Conservation (phyloP, 306 rosid genomes). For the Quercus aquifolioides region DNA sequence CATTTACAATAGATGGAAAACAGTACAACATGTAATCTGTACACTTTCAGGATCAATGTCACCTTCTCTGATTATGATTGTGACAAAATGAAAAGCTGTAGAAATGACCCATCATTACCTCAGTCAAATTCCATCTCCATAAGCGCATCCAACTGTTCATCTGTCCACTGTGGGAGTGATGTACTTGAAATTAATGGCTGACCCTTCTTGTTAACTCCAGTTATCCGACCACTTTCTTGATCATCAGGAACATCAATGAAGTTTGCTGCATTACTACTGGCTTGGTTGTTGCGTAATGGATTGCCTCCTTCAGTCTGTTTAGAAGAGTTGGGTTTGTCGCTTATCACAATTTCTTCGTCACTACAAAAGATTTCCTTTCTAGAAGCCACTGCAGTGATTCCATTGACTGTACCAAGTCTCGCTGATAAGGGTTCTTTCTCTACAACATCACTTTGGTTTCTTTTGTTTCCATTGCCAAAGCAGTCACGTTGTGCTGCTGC, state of each 20-base stretch:
- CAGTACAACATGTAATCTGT: neutral
- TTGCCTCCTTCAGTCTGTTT: slow-evolving; percentile 15
- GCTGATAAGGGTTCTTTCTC: slow-evolving; percentile 27
- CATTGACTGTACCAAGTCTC: slow-evolving; percentile 6
- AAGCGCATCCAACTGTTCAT: slow-evolving; percentile 79
- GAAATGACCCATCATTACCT: neutral
- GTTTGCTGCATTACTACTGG: slow-evolving; percentile 23
- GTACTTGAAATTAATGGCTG: slow-evolving; percentile 23
- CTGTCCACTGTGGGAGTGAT: slow-evolving; percentile 70
- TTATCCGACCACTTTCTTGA: slow-evolving; percentile 17
- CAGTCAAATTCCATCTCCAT: slow-evolving; percentile 55
- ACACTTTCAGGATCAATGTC: slow-evolving; percentile 6
- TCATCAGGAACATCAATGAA: slow-evolving; percentile 12
- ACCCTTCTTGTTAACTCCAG: slow-evolving; percentile 14
- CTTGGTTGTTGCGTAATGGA: slow-evolving; percentile 9
- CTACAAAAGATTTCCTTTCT: neutral
- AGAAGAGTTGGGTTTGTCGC: slow-evolving; percentile 24
- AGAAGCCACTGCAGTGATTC: slow-evolving; percentile 6
- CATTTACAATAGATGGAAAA: neutral
- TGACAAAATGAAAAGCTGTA: neutral
- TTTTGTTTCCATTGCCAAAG: slow-evolving; percentile 13
- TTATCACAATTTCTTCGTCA: slow-evolving; percentile 21
- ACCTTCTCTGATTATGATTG: neutral
- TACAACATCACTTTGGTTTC: slow-evolving; percentile 11
- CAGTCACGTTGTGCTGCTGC: slow-evolving; percentile 15